phyloP scores from a whole-genome alignment of 2,329 filamentous ascomycete species.

The Verticillium nonalfalfae region DNA sequence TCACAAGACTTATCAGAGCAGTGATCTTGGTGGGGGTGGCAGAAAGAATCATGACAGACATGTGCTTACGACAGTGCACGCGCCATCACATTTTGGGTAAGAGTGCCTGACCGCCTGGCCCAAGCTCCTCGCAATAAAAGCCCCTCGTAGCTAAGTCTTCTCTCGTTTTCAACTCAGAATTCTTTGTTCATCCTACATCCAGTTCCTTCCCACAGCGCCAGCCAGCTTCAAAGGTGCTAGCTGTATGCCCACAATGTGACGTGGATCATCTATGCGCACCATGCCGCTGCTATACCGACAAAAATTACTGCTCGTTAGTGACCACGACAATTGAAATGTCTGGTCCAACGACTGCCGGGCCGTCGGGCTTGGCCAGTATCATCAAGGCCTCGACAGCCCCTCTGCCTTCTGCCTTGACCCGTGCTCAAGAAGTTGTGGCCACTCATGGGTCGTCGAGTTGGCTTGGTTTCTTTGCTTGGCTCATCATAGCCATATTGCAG shows the following conservation, averaged over 20 bases:
- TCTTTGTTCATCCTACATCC: neutral
- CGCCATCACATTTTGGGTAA: neutral
- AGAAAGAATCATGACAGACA: neutral
- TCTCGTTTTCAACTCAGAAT: neutral
- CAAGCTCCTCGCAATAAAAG: neutral
- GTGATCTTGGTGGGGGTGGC: neutral
- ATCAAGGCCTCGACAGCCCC: slow-evolving; percentile 22
- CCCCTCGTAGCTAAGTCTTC: neutral
- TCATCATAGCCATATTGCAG: slow-evolving; percentile 50
- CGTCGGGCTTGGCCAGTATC: slow-evolving; percentile 22
- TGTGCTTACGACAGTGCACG: neutral
- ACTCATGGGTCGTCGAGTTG: slow-evolving; percentile 38
- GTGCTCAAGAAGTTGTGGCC: slow-evolving; percentile 26
- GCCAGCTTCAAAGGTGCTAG: neutral
- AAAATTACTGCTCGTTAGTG: slow-evolving; percentile 11
- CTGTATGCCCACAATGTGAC: slow-evolving; percentile 8
- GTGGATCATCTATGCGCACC: slow-evolving; percentile 8
- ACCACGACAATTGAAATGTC: slow-evolving; percentile 35
- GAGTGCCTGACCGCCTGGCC: neutral
- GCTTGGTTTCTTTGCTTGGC: slow-evolving; percentile 49
- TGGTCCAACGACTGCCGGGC: slow-evolving; percentile 26
- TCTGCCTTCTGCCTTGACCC: slow-evolving; percentile 31
- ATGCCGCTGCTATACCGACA: slow-evolving; percentile 7
- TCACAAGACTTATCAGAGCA: neutral
- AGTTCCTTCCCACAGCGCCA: neutral